Conservation (phyloP, 2,329 filamentous ascomycete genomes). For the Fulvia fulva region DNA sequence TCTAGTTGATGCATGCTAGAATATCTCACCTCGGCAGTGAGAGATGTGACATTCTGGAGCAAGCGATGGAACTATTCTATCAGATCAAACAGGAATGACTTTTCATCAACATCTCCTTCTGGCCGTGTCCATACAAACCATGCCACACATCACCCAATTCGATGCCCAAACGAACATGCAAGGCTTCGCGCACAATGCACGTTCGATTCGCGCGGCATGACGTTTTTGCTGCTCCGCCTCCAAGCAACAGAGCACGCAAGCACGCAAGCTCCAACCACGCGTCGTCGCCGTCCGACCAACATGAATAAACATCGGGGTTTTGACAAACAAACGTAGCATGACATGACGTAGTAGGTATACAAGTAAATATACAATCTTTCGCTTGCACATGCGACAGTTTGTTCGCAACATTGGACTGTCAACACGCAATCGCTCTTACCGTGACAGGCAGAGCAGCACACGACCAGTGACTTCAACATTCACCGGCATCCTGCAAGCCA, state of each 20-base stretch:
- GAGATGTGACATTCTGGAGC: too few species aligned
- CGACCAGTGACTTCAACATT: slow-evolving; percentile 3
- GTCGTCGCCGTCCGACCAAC: too few species aligned
- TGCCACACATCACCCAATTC: not conserved
- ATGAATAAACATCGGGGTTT: not conserved
- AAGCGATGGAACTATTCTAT: too few species aligned
- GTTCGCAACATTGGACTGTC: not conserved
- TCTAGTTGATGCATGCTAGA: too few species aligned
- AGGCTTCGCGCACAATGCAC: not conserved
- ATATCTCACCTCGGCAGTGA: too few species aligned
- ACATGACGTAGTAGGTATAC: not conserved
- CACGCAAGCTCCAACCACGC: not conserved
- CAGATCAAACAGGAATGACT: too few species aligned
- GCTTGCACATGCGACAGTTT: not conserved
- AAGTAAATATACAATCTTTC: too few species aligned
- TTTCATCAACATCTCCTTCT: too few species aligned
- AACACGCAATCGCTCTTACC: not conserved
- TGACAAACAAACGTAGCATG: not conserved
- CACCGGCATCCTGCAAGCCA: not conserved
- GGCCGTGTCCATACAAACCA: too few species aligned
- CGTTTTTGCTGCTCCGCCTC: not conserved
- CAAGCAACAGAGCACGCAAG: not conserved
- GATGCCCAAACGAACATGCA: not conserved
- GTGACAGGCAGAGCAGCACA: not conserved
- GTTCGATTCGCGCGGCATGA: not conserved